Evolutionary conservation across 306 rosid species (phyloP), one percentile per base, ranked within the genome.

Genomic region (Cucurbita maxima): DNA sequence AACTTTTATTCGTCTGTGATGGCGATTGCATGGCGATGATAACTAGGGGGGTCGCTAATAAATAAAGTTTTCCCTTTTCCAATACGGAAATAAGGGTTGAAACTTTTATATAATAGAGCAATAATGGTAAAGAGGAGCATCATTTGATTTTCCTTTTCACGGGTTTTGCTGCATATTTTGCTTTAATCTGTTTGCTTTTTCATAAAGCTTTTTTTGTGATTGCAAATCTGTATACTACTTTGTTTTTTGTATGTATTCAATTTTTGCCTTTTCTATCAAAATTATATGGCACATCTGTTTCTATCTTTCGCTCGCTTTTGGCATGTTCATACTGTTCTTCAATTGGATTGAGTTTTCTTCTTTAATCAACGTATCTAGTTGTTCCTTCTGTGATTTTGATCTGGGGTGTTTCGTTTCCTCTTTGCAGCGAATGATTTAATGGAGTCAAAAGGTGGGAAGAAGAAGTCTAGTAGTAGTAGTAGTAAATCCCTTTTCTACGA

Each of bases 361-460:
- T 61, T 61, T 5, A 22, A 16, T 37, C 72, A 10, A 40, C 52
- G 19, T 44, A 13, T 6, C 36, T 6, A 30, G 34, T 30, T 30
- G 34, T 30, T 30, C 3, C 3, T 22, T 22, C 5, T 68, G 57
- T 68, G 73, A 68, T 68, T 6, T 68, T 13, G 22, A 47, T 25
- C 14, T 18, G 51, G 19, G 20, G 12, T 68, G 20, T 14, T 0
- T 3, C 13, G 14, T 47, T 1, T 50, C 5, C 14, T 50, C 7
- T 47, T 7, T 14, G 73, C 73, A 74, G 62, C 91, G 98, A 76
- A 94, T 94, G 98, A 90, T 34, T 85, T 94, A 79, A 94, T 94
- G 98, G 98, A 94, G 90, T 81, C 92, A 0, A 88, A 87, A 75
- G 97, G 89, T 83, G 98, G 98, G 0, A 85, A 90, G 66, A 93